Base-by-base conservation (phyloP, 2,329 filamentous ascomycete species). In the Magnaporthales sp. region DNA sequence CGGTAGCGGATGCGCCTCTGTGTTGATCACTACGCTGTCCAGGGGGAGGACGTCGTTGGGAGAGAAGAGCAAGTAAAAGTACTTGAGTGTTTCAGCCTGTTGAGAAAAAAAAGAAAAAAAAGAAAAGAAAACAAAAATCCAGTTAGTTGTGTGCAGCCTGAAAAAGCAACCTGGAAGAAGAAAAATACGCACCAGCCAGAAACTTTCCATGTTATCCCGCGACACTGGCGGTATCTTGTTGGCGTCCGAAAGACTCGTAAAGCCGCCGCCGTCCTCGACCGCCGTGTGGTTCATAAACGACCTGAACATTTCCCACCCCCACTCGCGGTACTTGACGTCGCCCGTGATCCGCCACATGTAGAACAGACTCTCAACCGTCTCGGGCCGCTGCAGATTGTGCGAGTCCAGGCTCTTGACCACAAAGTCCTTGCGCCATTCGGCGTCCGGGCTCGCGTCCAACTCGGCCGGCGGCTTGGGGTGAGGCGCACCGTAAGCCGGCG, bases 261-360 rank as follows among this genome's bases (percentile, higher is more conserved):
- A 98, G 0, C 93, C 93, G 54, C 88, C 88, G 51, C 88, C 87
- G 54, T 93, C 89, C 60, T 86, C 83, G 2, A 97, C 90, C 7
- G 90, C 87, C 0, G 92, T 96, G 77, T 97, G 85, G 73, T 92
- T 89, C 77, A 94, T 83, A 75, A 99, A 99, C 0, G 90, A 88
- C 75, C 92, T 89, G 80, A 99, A 99, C 89, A 99, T 98, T 72
- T 97, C 90, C 95, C 95, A 99, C 15, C 95, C 95, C 94, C 94
- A 98, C 73, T 97, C 88, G 29, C 95, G 87, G 78, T 99, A 99
- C 70, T 88, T 89, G 54, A 86, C 82, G 69, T 99, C 93, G 29
- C 91, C 92, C 0, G 95, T 99, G 76, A 99, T 96, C 69, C 95
- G 89, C 91, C 94, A 99, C 93, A 99, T 96, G 80, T 98, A 97